Evolutionary conservation across 1,139 yeast species (phyloP).

Genomic region (Scheffersomyces parashehatae): DNA sequence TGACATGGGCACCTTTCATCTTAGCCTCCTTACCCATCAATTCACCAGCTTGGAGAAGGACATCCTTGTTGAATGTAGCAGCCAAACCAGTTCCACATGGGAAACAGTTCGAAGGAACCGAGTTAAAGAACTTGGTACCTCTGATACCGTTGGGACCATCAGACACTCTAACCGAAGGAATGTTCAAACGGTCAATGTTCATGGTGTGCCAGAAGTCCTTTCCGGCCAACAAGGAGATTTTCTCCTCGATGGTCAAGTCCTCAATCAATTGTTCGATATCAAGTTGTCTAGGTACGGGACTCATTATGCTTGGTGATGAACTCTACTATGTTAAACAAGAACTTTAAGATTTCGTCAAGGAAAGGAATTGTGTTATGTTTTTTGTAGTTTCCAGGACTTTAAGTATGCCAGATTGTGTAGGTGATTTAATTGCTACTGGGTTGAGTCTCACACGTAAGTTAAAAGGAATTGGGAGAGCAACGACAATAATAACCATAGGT

Average conservation of each 20-base stretch:
- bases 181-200: slow-evolving; percentile 15
- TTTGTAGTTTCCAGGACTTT: no score
- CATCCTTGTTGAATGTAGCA: slow-evolving; percentile 25
- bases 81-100: slow-evolving; percentile 36
- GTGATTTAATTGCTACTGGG: no score
- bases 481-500: no score
- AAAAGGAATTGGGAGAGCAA: no score
- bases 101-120: slow-evolving; percentile 52
- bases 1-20: slow-evolving; percentile 49
- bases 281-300: slow-evolving; percentile 3
- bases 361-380: no score
- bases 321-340: neutral
- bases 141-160: slow-evolving; percentile 61
- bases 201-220: slow-evolving; percentile 24
- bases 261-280: slow-evolving; percentile 16
- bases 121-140: slow-evolving; percentile 49
- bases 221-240: slow-evolving; percentile 19
- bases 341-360: no score
- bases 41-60: slow-evolving; percentile 44
- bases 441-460: no score
- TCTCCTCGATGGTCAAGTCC: slow-evolving; percentile 20
- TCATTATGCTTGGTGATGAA: neutral
- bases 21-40: slow-evolving; percentile 52
- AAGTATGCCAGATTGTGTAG: no score
- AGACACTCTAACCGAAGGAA: slow-evolving; percentile 23